These are phyloP conservation scores for Toxoplasma gondii DNA, from an alignment of 169 alveolate species.

Conservation along the genomic window DNA sequence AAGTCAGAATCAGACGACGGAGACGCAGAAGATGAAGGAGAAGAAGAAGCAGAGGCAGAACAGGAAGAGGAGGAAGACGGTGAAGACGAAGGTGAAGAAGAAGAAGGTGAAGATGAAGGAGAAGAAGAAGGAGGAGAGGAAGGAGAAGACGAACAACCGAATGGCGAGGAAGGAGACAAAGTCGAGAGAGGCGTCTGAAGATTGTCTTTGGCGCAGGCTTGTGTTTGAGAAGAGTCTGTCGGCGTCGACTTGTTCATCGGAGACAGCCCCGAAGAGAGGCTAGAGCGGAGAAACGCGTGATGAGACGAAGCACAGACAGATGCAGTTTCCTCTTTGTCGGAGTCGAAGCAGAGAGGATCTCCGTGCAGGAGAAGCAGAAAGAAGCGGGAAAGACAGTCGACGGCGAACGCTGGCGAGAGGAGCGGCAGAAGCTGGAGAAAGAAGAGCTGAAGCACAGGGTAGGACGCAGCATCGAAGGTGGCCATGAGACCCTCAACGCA, in stretches of 20 bases:
- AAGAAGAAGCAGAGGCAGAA: too few species aligned
- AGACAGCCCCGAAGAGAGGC: neutral
- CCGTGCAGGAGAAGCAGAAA: constrained; percentile 9
- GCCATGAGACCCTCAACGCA: constrained; percentile 41
- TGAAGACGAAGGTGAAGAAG: too few species aligned
- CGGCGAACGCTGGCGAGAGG: constrained; percentile 4
- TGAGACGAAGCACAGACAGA: neutral
- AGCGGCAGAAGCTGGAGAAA: constrained; percentile 15
- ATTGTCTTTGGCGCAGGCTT: neutral
- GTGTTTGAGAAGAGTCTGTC: neutral
- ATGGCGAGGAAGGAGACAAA: neutral
- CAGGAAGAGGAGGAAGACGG: too few species aligned
- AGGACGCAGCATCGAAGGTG: neutral
- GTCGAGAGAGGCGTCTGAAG: neutral
- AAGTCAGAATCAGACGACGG: too few species aligned
- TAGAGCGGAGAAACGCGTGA: neutral
- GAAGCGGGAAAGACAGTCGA: neutral
- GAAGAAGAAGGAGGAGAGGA: neutral
- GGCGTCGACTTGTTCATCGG: neutral
- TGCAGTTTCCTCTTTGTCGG: neutral
- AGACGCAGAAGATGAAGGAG: too few species aligned
- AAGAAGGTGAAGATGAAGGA: too few species aligned
- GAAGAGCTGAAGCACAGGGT: constrained; percentile 2
- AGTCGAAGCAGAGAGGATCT: neutral
- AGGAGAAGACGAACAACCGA: neutral